Evolutionary conservation across 2,329 filamentous ascomycete genomes (phyloP).

Genomic region (Ceratocystis alfenasii): DNA sequence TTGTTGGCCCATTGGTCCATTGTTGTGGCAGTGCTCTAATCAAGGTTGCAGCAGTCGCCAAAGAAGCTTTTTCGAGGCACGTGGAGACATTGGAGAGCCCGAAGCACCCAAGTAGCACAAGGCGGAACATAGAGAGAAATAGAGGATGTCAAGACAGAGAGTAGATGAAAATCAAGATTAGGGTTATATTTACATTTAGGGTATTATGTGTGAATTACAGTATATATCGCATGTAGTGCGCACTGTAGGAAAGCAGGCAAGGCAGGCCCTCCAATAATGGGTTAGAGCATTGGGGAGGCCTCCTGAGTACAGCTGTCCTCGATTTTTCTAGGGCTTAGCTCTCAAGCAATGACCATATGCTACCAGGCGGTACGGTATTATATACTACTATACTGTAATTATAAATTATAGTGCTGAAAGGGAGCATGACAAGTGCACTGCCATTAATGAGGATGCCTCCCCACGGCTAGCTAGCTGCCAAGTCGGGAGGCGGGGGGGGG

Average conservation of each 20-base stretch:
- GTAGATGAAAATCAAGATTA: background rate
- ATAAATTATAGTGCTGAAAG: too few species aligned
- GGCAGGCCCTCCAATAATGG: background rate
- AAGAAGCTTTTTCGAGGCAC: background rate
- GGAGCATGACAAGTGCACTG: background rate
- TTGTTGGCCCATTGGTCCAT: background rate
- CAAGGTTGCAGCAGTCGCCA: background rate
- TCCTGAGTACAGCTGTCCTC: background rate
- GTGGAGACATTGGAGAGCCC: background rate
- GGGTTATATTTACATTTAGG: background rate
- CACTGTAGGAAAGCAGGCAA: background rate
- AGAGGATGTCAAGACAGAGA: background rate
- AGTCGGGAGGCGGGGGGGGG: background rate
- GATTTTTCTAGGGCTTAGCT: background rate
- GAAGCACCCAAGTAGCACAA: background rate
- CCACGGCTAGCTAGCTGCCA: background rate
- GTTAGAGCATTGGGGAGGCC: background rate
- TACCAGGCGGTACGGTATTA: too few species aligned
- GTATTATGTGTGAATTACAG: background rate
- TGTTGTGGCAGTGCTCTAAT: background rate
- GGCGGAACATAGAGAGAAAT: too few species aligned
- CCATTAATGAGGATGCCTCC: too few species aligned
- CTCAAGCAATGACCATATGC: too few species aligned
- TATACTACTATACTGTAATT: too few species aligned
- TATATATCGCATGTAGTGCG: background rate